These are phyloP conservation scores for Fomitopsis pulvina DNA, from an alignment of 768 basidiomycete genomes.

Conservation along the genomic window DNA sequence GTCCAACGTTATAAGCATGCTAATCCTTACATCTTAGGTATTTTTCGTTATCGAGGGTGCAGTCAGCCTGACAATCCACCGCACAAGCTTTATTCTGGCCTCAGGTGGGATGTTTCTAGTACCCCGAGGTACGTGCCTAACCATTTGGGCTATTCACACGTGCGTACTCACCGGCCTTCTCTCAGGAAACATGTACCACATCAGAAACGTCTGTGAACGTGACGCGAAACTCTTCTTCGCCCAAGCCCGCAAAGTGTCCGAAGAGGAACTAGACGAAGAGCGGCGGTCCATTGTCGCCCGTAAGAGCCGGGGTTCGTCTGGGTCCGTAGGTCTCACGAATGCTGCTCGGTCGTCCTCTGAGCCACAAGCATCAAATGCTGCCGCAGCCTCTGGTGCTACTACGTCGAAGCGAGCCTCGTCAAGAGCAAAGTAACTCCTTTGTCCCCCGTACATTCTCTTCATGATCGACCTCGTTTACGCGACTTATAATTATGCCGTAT, in stretches of 20 bases:
- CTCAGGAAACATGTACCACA: slow-evolving; percentile 83
- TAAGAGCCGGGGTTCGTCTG: not conserved
- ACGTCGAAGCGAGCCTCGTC: not conserved
- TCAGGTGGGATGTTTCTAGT: slow-evolving; percentile 86
- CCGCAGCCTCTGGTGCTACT: not conserved
- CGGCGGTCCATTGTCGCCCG: not conserved
- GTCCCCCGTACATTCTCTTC: too few species aligned
- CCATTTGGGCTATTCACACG: not conserved
- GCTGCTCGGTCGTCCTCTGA: not conserved
- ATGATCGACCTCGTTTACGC: too few species aligned
- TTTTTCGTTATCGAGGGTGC: slow-evolving; percentile 86
- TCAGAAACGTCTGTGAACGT: slow-evolving; percentile 79
- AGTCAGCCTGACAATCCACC: slow-evolving; percentile 78
- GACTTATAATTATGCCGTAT: too few species aligned
- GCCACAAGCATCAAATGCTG: not conserved
- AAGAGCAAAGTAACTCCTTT: not conserved
- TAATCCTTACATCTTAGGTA: slow-evolving; percentile 33
- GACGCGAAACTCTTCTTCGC: slow-evolving; percentile 87
- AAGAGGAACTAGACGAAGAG: slow-evolving; percentile 4
- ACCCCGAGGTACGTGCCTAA: slow-evolving; percentile 58
- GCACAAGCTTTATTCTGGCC: slow-evolving; percentile 69
- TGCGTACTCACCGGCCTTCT: not conserved
- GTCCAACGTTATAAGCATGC: slow-evolving; percentile 18
- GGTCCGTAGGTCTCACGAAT: not conserved
- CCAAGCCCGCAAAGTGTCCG: slow-evolving; percentile 58